Evolutionary conservation across 1,139 yeast species (phyloP), one percentile per base, ranked within the genome.

Genomic region (Hansenula sp.): DNA sequence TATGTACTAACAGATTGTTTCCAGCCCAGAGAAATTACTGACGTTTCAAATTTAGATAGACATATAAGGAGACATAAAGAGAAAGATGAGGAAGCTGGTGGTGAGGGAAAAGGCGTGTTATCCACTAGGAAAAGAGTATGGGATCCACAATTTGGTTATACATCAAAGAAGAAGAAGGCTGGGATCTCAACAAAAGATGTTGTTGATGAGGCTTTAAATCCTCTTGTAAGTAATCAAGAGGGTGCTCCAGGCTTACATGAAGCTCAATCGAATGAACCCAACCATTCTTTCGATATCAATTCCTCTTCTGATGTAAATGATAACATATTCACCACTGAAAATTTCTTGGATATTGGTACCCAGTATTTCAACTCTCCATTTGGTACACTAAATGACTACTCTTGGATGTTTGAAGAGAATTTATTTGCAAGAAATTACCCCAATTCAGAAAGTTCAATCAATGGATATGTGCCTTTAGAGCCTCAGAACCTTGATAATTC

Each of bases 51-150:
- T n/a, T n/a, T n/a, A n/a, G 26, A 13, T 24, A 11, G 37, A 12
- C 45, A 42, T 28, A 17, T 30, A 26, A 32, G 24, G 17, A 7
- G 40, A 6, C 40, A 37, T 18, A 19, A 27, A n/a, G 22, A 31
- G n/a, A 37, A 37, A 18, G 40, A 37, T 28, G 16, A n/a, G 2
- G 29, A 27, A 16, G 40, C 40, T 37, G 40, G 40, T 20, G 40
- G 40, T 14, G 16, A 22, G 11, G 40, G 40, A 6, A 22, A n/a
- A 16, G 40, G 40, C 14, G 8, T n/a, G 4, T 17, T 37, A 14
- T 13, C 21, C 5, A 32, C 40, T 3, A 32, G 40, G 12, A 37
- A 32, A n/a, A 20, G 40, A 10, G 40, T 37, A 2, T 37, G 40
- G 40, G 36, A 37, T 18, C 40, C 36, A 3, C 9, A 24, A 8